Evolutionary conservation across 345 rosid genomes (phyloP), one percentile per base, ranked within the genome.

Genomic region (Kandelia obovata): DNA sequence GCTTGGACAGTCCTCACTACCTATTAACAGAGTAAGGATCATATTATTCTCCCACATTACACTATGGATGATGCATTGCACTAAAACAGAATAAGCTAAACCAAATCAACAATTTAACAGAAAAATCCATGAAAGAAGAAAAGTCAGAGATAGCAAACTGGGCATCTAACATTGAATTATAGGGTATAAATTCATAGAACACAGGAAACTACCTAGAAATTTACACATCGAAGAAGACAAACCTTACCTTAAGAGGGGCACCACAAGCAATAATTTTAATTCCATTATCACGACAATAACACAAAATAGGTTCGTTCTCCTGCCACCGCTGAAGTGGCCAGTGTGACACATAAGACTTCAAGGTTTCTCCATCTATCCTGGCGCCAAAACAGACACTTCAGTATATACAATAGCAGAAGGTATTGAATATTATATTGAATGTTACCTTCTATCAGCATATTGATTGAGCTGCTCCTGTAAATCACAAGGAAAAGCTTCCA

Each of bases 1-100:
- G 97, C 93, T 82, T 86, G 96, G 31, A 90, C 98, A 62, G 94
- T 87, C 80, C 98, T 80, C 62, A 90, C 66, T 63, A 93, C 86
- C 97, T 93, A 66, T 61, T 59, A 57, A 62, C 17, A 58, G 64
- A 67, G 75, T 53, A 72, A 68, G 32, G 20, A 74, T 59, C 66
- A 76, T 5, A 16, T 58, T 6, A 26, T 59, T 61, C 32, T 35
- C 31, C 20, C 49, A 46, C 27, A 10, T 25, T 15, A 20, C 26
- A 31, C 32, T 4, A 1, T 34, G 35, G 62, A 30, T 34, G 9
- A 34, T 34, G 37, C 37, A 34, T 34, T 1, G 37, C 69, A 63
- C 37, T 31, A 56, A 62, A 49, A 39, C 56, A 64, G 17, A 56
- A 65, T 53, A 58, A 58, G 35, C 25, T 26, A 21, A 66, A 39